These are phyloP conservation scores for Aurifilum marmelostoma DNA, from an alignment of 2,329 filamentous ascomycete species.

Conservation along the genomic window DNA sequence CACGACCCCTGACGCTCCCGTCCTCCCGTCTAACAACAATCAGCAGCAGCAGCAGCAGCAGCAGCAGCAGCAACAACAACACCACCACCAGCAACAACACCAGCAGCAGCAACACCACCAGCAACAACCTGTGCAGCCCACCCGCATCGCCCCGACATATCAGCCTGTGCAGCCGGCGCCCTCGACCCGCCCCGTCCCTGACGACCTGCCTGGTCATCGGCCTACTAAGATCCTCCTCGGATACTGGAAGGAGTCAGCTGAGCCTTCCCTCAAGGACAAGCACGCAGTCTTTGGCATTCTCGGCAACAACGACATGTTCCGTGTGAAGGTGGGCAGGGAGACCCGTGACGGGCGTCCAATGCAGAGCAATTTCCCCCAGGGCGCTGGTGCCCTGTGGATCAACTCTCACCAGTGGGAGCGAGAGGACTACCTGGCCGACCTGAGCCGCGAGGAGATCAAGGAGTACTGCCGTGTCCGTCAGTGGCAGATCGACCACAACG, in stretches of 20 bases:
- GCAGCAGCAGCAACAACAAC: no score
- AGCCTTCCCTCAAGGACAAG: constrained; percentile 51
- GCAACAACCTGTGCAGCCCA: constrained; percentile 13
- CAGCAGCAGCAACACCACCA: no score
- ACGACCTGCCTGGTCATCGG: constrained; percentile 55
- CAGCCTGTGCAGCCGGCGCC: constrained; percentile 11
- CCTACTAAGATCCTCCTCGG: constrained; percentile 63
- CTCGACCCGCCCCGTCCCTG: constrained; percentile 32
- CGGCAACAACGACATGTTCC: constrained; percentile 66
- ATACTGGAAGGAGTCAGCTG: constrained; percentile 60
- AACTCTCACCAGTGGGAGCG: constrained; percentile 64
- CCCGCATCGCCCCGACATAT: constrained; percentile 2
- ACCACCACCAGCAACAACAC: constrained; percentile 1
- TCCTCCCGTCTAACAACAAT: background rate
- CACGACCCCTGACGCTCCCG: background rate
- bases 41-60: background rate
- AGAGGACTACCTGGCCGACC: constrained; percentile 55
- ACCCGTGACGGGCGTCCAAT: constrained; percentile 63
- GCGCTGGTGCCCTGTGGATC: constrained; percentile 65
- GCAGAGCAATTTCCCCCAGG: constrained; percentile 62
- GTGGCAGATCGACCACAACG: constrained; percentile 58
- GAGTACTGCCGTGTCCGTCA: constrained; percentile 67
- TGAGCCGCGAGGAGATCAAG: constrained; percentile 61
- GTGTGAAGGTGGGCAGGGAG: constrained; percentile 63
- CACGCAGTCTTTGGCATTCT: constrained; percentile 67